Base-by-base conservation (phyloP, 257 asterid species). In the Nicotiana sylvestris region DNA sequence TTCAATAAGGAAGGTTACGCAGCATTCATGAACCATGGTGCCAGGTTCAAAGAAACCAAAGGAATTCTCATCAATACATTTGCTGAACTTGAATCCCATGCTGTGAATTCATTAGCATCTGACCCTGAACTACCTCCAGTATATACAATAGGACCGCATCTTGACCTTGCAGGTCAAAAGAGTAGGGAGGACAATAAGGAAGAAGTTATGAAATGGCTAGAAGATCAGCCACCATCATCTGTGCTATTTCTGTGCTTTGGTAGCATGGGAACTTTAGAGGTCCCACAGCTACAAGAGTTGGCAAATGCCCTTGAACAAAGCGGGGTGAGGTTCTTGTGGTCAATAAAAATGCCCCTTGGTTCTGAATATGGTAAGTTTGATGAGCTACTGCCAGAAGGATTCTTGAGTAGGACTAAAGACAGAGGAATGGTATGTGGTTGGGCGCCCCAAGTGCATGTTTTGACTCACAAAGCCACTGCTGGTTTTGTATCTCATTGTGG, bases 61-160 rank as follows among this genome's bases (percentile, higher is more conserved):
- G 95, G 93, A 5, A 80, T 91, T 2, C 57, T 91, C 6, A 33
- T 91, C 32, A 90, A 91, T 82, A 88, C 93, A 0, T 91, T 90
- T 66, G 33, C 61, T 29, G 95, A 87, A 18, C 86, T 90, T 12
- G 93, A 90, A 69, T 10, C 86, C 0, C n/a, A 18, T 56, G 84
- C 88, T 5, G 21, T 90, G 55, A 70, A 84, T 46, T 77, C 89
- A 21, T 76, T 86, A 49, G n/a, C 69, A 30, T 51, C 80, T 0
- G 7, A 66, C 8, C 46, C n/a, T 16, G 78, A 25, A 25, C 18
- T 77, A 43, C 92, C 91, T 2, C 85, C 79, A 15, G 58, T 91
- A 9, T 91, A 87, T 62, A 87, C 91, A 1, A 68, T 88, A 12
- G 95, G 95, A 3, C 95, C 95, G 13, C 30, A 87, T 1, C 4